phyloP scores from a whole-genome alignment of 2,329 filamentous ascomycete species.

The Alternaria angustiovoidea region DNA sequence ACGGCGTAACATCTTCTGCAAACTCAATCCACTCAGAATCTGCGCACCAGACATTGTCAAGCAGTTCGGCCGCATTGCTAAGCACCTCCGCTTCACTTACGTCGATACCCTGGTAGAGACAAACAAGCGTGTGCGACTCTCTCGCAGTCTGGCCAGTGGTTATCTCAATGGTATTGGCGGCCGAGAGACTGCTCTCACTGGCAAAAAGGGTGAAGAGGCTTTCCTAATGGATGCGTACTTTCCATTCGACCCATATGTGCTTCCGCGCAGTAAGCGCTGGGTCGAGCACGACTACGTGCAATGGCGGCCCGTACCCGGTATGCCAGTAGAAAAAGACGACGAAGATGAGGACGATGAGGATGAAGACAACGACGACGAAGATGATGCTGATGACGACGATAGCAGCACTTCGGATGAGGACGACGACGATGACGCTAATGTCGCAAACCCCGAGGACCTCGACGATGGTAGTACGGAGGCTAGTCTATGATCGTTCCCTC shows the following conservation, averaged over 20 bases:
- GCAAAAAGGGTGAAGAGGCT: slow-evolving; percentile 74
- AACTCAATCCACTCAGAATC: slow-evolving; percentile 93
- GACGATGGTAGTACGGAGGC: slow-evolving; percentile 14
- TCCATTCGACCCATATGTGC: slow-evolving; percentile 94
- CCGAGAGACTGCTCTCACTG: slow-evolving; percentile 62
- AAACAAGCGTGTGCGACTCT: slow-evolving; percentile 88
- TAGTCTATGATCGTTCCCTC: slow-evolving; percentile 3
- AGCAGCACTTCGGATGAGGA: slow-evolving; percentile 18
- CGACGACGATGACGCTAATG: not conserved
- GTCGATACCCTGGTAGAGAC: slow-evolving; percentile 86
- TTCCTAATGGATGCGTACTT: slow-evolving; percentile 94
- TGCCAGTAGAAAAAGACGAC: slow-evolving; percentile 55
- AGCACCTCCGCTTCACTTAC: slow-evolving; percentile 87
- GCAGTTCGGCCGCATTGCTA: slow-evolving; percentile 87
- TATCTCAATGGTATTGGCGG: slow-evolving; percentile 55
- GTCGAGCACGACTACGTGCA: slow-evolving; percentile 66
- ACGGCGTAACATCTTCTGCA: slow-evolving; percentile 80
- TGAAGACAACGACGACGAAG: slow-evolving; percentile 10
- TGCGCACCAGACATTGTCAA: slow-evolving; percentile 89
- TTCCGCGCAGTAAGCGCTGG: slow-evolving; percentile 88
- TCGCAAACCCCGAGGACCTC: slow-evolving; percentile 5
- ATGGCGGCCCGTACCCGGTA: slow-evolving; percentile 50
- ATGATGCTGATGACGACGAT: slow-evolving; percentile 7
- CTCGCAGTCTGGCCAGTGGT: slow-evolving; percentile 70
- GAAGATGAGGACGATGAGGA: slow-evolving; percentile 50